A percentile compares a stretch with the other conserved stretches of the same genome.
phyloP scores from a whole-genome alignment of 2,329 filamentous ascomycete species.

The Colletotrichum karsti region DNA sequence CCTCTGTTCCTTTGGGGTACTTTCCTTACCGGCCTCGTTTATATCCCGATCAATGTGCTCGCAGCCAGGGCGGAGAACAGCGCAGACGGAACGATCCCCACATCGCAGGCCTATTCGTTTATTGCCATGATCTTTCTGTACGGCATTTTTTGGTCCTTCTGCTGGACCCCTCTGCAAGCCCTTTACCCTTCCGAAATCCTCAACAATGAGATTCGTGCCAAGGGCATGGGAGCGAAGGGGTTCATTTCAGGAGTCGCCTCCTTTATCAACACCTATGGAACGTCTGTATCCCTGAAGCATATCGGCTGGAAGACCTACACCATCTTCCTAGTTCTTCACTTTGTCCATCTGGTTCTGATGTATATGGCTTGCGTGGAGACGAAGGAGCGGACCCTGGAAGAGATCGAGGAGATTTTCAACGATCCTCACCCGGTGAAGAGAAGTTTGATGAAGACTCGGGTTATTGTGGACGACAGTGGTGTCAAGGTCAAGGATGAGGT shows the following conservation, averaged over 20 bases:
- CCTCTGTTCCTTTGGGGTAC: conserved; percentile 54
- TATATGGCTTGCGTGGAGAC: conserved; percentile 51
- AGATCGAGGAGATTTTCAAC: conserved; percentile 65
- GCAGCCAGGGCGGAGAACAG: conserved; percentile 32
- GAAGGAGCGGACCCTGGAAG: conserved; percentile 61
- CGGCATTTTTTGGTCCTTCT: conserved; percentile 51
- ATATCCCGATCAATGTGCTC: conserved; percentile 41
- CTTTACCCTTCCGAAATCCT: conserved; percentile 47
- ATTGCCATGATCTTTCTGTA: conserved; percentile 51
- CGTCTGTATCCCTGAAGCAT: conserved; percentile 50
- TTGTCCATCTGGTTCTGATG: conserved; percentile 30
- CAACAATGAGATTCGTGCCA: conserved; percentile 42
- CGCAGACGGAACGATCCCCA: conserved; percentile 1
- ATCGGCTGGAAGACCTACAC: conserved; percentile 53
- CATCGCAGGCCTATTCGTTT: conserved; percentile 22
- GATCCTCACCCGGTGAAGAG: conserved; percentile 35
- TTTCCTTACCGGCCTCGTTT: conserved; percentile 38
- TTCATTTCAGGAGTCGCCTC: conserved; percentile 42
- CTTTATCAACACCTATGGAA: conserved; percentile 47
- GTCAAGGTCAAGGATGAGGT: conserved; percentile 12
- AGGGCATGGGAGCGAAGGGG: conserved; percentile 52
- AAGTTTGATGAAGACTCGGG: conserved; percentile 27
- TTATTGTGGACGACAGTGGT: conserved; percentile 20
- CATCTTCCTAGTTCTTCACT: conserved; percentile 53
- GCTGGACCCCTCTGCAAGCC: conserved; percentile 55